Percentiles rank a stretch among this genome's conserved stretches.
Conservation (phyloP, 2,329 filamentous ascomycete genomes). For the Microascus cirrosus region DNA sequence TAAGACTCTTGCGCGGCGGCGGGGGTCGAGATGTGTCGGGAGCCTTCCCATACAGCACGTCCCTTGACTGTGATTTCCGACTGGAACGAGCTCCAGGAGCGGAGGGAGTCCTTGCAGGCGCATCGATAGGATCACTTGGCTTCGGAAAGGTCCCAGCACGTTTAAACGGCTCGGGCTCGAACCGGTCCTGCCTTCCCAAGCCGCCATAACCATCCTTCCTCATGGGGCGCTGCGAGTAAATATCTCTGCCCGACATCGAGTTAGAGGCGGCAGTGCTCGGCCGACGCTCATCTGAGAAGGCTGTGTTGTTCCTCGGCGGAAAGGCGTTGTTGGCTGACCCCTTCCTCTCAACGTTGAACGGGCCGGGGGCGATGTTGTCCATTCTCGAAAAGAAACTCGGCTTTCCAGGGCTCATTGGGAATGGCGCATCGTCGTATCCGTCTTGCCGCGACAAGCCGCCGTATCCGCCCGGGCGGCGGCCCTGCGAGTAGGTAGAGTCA, state of each 20-base stretch:
- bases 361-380: slow-evolving; percentile 55
- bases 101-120: slow-evolving; percentile 32
- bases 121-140: slow-evolving; percentile 21
- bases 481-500: slow-evolving; percentile 22
- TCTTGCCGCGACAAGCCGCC: slow-evolving; percentile 32
- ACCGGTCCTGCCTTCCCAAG: slow-evolving; percentile 34
- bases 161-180: slow-evolving; percentile 23
- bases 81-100: slow-evolving; percentile 29
- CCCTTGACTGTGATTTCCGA: neutral
- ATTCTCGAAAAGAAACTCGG: slow-evolving; percentile 45
- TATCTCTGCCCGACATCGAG: neutral
- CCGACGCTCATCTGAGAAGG: slow-evolving; percentile 10
- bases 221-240: slow-evolving; percentile 12
- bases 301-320: slow-evolving; percentile 16
- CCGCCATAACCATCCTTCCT: slow-evolving; percentile 46
- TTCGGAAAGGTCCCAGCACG: slow-evolving; percentile 44
- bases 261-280: slow-evolving; percentile 18
- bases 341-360: slow-evolving; percentile 29
- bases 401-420: slow-evolving; percentile 29
- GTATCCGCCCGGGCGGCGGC: slow-evolving; percentile 30
- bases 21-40: slow-evolving; percentile 37
- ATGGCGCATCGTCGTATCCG: slow-evolving; percentile 24
- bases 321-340: slow-evolving; percentile 19
- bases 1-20: slow-evolving; percentile 38
- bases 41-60: neutral